Evolutionary conservation across 441 rosid species (phyloP), one percentile per base, ranked within the genome.

Genomic region (Croton laevigatus): DNA sequence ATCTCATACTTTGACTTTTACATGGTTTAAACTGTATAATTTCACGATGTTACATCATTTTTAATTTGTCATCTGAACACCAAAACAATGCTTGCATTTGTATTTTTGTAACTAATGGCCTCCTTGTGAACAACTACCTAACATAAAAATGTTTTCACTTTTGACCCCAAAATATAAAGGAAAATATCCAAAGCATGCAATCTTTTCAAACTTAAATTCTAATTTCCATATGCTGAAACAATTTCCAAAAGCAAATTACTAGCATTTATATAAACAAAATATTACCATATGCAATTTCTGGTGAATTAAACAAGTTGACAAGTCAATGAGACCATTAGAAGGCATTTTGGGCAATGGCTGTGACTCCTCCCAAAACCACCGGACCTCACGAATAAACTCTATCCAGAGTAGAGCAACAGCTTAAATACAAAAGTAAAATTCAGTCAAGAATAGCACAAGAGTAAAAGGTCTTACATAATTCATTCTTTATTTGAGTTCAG

Each of bases 361-460:
- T 51, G 93, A 79, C 84, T 96, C 99, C 82, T 96, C 99, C 99
- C 99, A 96, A 75, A 87, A 93, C 95, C 95, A 96, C 69, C 97
- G 97, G 72, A 91, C 89, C 88, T 96, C 99, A 68, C 94, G 91
- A 79, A 91, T 91, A 79, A 96, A 96, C 80, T 96, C 99, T 76
- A 93, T 75, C 99, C 99, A 95, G 75, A 95, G 93, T 71, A 80
- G 84, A 66, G 99, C 93, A 78, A 95, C 89, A 72, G 99, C 99
- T 95, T 74, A 66, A 69, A 76, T 48, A 73, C 49, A 82, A 60
- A 62, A 72, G 71, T 62, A 53, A 27, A 42, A 54, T 46, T 22
- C 32, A 55, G 72, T 80, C 38, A 72, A 67, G 69, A 68, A 71
- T 17, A 65, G 32, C n/a, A 51, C 4, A 13, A 5, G 58, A 44